Evolutionary conservation across 2,329 filamentous ascomycete genomes (phyloP).

Genomic region (Alternaria sp.): DNA sequence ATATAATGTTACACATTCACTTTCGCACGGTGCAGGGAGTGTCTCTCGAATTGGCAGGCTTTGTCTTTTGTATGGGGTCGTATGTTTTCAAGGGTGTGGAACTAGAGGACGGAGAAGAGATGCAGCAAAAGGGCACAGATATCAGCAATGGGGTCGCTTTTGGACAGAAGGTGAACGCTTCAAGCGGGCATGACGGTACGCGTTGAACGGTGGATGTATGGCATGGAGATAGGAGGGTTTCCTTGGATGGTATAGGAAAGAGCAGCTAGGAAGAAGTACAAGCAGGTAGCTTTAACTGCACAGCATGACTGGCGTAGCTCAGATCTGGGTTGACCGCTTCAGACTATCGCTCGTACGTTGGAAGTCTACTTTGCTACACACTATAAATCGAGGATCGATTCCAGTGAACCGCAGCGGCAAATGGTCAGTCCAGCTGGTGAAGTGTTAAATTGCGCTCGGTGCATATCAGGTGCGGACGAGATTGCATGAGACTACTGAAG

Average conservation of each 20-base stretch:
- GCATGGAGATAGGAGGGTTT: background rate
- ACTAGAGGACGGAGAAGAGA: background rate
- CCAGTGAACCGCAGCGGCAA: background rate
- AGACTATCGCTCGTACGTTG: background rate
- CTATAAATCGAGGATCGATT: background rate
- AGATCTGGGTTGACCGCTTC: background rate
- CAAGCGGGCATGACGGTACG: background rate
- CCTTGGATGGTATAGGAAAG: background rate
- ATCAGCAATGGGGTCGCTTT: background rate
- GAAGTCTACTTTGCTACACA: background rate
- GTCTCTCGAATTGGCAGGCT: background rate
- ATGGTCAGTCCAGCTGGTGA: background rate
- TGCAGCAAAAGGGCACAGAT: rapidly evolving
- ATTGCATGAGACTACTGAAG: background rate
- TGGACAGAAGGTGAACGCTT: background rate
- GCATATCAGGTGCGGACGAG: background rate
- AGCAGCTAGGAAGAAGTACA: background rate
- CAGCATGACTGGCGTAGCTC: background rate
- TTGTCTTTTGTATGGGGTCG: background rate
- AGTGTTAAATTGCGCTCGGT: background rate
- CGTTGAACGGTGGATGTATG: background rate
- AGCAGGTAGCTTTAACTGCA: background rate
- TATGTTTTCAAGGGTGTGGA: background rate
- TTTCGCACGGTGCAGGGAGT: background rate
- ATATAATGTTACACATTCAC: background rate